These are phyloP conservation scores for Neurospora sp. DNA, from an alignment of 495 filamentous ascomycete species.

Conservation along the genomic window DNA sequence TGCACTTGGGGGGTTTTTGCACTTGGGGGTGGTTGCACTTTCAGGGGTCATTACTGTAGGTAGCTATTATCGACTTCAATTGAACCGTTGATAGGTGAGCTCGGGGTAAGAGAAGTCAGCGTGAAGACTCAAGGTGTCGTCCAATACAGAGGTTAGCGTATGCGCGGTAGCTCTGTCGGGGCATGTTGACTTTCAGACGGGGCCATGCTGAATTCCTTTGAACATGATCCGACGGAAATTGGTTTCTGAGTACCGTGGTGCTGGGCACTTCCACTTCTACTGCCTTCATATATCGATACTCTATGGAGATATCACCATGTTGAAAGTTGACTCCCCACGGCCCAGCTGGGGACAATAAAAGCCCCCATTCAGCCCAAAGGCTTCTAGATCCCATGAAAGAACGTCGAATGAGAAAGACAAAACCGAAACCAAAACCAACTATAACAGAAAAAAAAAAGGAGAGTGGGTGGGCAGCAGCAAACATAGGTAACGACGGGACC, in stretches of 20 bases:
- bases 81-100: neutral
- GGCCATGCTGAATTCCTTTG: neutral
- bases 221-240: neutral
- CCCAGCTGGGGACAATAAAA: neutral
- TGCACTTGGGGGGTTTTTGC: too few relatives aligned
- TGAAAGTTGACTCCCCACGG: neutral
- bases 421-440: neutral
- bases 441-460: neutral
- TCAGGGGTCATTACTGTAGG: too few relatives aligned
- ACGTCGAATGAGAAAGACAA: neutral
- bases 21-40: too few relatives aligned
- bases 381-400: neutral
- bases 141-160: neutral
- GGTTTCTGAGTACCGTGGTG: neutral
- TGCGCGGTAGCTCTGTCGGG: neutral
- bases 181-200: neutral
- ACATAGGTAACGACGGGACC: neutral
- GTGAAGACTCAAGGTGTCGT: neutral
- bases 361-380: neutral
- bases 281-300: neutral
- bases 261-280: neutral
- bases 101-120: neutral
- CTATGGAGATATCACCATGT: neutral
- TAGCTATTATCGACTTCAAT: neutral
- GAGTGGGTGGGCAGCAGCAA: slow-evolving; percentile 1